phyloP scores from a whole-genome alignment of 2,329 filamentous ascomycete genomes.

The Neopestalotiopsis clavispora region DNA sequence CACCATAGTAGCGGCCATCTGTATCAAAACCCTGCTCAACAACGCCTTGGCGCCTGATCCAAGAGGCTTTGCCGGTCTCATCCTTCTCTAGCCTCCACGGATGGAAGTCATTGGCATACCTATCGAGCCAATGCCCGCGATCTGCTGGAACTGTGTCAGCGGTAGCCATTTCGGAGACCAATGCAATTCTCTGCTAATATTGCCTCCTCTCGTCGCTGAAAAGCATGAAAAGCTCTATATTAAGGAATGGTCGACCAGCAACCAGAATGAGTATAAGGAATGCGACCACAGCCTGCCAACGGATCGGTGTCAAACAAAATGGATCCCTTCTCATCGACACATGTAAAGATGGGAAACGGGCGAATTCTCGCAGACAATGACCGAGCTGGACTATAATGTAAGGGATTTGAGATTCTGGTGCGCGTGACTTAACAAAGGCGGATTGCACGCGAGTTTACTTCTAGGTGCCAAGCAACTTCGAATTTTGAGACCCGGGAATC shows the following conservation, averaged over 20 bases:
- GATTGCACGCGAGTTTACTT: background rate
- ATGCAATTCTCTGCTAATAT: background rate
- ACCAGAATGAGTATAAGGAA: background rate
- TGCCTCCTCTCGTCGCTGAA: too few relatives aligned
- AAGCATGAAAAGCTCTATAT: too few relatives aligned
- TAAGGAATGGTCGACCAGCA: too few relatives aligned
- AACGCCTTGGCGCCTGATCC: slow-evolving; percentile 13
- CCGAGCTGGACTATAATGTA: background rate
- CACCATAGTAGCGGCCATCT: slow-evolving; percentile 29
- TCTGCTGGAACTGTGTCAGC: background rate
- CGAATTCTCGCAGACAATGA: background rate
- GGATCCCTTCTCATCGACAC: too few relatives aligned
- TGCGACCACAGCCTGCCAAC: background rate
- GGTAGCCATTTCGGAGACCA: background rate
- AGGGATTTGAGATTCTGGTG: too few relatives aligned
- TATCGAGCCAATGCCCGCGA: slow-evolving; percentile 2
- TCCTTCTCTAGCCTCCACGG: background rate
- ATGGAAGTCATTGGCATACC: slow-evolving; percentile 3
- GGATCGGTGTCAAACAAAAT: too few relatives aligned
- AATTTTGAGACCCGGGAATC: background rate
- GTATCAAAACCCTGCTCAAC: slow-evolving; percentile 30
- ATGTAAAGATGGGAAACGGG: background rate
- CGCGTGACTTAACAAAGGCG: background rate
- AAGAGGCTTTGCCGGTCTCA: background rate
- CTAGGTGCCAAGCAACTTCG: background rate